These are phyloP conservation scores for Ceratocystiopsis brevicomis DNA, from an alignment of 2,329 filamentous ascomycete genomes.

Conservation along the genomic window DNA sequence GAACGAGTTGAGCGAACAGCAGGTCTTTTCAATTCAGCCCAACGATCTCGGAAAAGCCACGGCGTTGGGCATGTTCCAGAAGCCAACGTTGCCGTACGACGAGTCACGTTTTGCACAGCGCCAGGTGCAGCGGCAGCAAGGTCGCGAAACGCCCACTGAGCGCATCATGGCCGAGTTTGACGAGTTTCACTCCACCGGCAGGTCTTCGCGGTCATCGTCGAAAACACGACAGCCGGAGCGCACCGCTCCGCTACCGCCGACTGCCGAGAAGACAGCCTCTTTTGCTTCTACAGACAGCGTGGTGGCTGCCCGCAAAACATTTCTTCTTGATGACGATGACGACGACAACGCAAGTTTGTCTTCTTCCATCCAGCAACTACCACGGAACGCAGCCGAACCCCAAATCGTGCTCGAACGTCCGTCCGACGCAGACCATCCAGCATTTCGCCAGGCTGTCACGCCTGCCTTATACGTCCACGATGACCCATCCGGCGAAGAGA, in stretches of 20 bases:
- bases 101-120: conserved; percentile 71
- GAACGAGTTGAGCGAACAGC: conserved; percentile 44
- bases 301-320: conserved; percentile 16
- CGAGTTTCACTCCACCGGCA: too few relatives aligned
- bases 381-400: background rate
- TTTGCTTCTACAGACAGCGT: too few relatives aligned
- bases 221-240: too few relatives aligned
- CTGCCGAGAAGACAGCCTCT: too few relatives aligned
- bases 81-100: conserved; percentile 58
- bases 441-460: conserved; percentile 26
- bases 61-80: conserved; percentile 43
- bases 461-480: background rate
- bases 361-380: conserved; percentile 8
- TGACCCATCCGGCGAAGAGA: conserved; percentile 11
- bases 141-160: conserved; percentile 41
- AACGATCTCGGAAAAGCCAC: conserved; percentile 70
- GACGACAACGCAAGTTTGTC: conserved; percentile 16
- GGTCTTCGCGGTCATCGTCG: too few relatives aligned
- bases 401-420: conserved; percentile 21
- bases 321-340: conserved; percentile 21
- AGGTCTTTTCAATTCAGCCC: conserved; percentile 47
- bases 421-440: conserved; percentile 34
- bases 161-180: conserved; percentile 27
- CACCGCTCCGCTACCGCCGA: too few relatives aligned
- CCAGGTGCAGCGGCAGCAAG: conserved; percentile 62